Evolutionary conservation across 2,329 filamentous ascomycete genomes (phyloP), one percentile per base, ranked within the genome.

Genomic region (Canariomyces notabilis): DNA sequence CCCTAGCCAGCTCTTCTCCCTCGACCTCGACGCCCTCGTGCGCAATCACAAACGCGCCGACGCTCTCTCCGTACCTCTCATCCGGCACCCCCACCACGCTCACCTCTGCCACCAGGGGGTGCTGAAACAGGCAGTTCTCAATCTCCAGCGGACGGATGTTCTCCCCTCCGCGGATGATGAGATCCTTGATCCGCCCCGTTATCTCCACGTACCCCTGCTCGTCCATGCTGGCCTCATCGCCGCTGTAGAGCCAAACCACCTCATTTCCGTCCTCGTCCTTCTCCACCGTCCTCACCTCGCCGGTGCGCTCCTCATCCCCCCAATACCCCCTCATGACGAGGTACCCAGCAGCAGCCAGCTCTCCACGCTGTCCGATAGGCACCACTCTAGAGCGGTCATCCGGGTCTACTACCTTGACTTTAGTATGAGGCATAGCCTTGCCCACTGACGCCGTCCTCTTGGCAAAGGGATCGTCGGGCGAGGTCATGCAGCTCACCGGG

Each of bases 91-190:
- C 93, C 0, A 94, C 87, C 2, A 95, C 87, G 54, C 83, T 87
- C 3, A 81, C 88, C 53, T 96, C 89, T 12, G 75, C 72, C 0
- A 97, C 74, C 3, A 74, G 72, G 2, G 79, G 74, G 61, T 91
- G 83, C 33, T 79, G 78, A 51, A 95, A 81, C 5, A 97, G 74
- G 55, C 82, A 91, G 61, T 94, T 90, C 65, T 98, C 93, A 3
- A 97, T 76, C 65, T 97, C 93, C 5, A 95, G 73, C 0, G 93
- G 93, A 64, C 95, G 88, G 46, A 96, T 95, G 63, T 98, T 98
- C 64, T 97, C 93, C 19, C 93, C 93, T 21, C 87, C 91, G 20
- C 89, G 80, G 62, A 97, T 97, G 58, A 98, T 96, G 44, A 97
- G 68, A 63, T 98, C 93, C 67, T 97, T 97, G 61, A 95, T 91